Evolutionary conservation across 768 basidiomycete species (phyloP), one percentile per base, ranked within the genome.

Genomic region (Hirschioporus abietinus): DNA sequence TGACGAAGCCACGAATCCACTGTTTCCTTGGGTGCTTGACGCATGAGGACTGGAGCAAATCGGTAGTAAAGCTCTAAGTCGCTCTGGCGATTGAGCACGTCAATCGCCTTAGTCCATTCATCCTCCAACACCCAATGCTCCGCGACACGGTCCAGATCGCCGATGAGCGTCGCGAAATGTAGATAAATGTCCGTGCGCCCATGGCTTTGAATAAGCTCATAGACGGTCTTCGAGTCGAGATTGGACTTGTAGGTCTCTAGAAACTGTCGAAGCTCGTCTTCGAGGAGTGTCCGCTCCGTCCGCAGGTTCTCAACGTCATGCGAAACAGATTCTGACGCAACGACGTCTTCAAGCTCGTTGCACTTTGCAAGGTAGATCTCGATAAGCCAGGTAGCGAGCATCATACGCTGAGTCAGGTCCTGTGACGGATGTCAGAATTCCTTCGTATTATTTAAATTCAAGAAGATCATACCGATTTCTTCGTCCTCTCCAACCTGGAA

Each of bases 361-460:
- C 93, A 95, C 80, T 97, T 99, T 77, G 92, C 92, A 18, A 99
- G 86, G 74, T 95, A 98, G 70, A 99, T 94, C 76, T 99, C 97
- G 34, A 97, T 90, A 15, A 99, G 87, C 97, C 97, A 99, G 0
- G 95, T 98, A 20, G 97, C 96, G 23, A 99, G 80, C 88, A 99
- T 95, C 90, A 95, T 95, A 57, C 97, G 85, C 75, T 98, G 96
- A 0, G 94, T 95, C 52, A 91, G 71, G 72, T 97, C 95, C 96
- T 98, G 66, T 15, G 60, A 26, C 35, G 26, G 42, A 64, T 25
- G 65, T 15, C 27, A 64, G 20, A 57, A 35, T 12, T 17, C 36
- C 30, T 2, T 60, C n/a, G 10, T 36, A 17, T 42, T 1, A 15
- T 25, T 62, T 27, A 66, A 36, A 24, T n/a, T n/a, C n/a, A n/a